phyloP scores from a whole-genome alignment of 192 early-diverging fungal species.

The Mortierella claussenii region DNA sequence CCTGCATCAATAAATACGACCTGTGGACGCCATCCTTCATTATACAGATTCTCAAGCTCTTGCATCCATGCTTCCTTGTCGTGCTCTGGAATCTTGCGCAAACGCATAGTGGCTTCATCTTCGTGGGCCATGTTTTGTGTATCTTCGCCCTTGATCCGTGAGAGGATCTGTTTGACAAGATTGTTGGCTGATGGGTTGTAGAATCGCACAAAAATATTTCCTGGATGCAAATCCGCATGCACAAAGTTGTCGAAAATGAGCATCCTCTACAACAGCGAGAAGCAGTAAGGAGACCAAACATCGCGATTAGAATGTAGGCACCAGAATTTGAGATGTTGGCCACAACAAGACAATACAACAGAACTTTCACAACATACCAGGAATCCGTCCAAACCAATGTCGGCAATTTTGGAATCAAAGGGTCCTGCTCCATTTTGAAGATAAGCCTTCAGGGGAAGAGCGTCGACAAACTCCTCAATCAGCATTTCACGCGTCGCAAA shows the following conservation, averaged over 20 bases:
- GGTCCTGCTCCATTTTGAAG: slow-evolving; percentile 70
- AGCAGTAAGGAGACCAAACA: no score
- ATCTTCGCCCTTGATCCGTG: slow-evolving; percentile 22
- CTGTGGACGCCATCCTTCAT: slow-evolving; percentile 78
- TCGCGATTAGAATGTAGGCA: no score
- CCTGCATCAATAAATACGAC: slow-evolving; percentile 94
- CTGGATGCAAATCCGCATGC: slow-evolving; percentile 95
- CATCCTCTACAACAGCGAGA: slow-evolving; percentile 72
- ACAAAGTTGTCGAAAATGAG: slow-evolving; percentile 94
- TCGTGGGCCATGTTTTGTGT: slow-evolving; percentile 46
- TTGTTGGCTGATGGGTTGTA: slow-evolving; percentile 66
- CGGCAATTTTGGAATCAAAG: slow-evolving; percentile 82
- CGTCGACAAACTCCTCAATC: slow-evolving; percentile 87
- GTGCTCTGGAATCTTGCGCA: slow-evolving; percentile 35
- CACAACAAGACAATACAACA: no score
- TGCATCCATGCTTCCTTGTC: slow-evolving; percentile 56
- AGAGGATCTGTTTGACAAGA: slow-evolving; percentile 60
- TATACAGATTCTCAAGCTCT: slow-evolving; percentile 63
- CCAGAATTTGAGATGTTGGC: no score
- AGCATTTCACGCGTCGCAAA: slow-evolving; percentile 72
- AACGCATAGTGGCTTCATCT: slow-evolving; percentile 52
- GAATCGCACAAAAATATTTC: slow-evolving; percentile 91
- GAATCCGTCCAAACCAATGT: slow-evolving; percentile 69
- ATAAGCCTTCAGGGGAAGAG: slow-evolving; percentile 80
- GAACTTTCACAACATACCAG: no score